Percentiles rank a stretch among this genome's conserved stretches.
These are phyloP conservation scores for Taphrina wiesneri DNA, from an alignment of 1,139 yeast species.

Conservation along the genomic window DNA sequence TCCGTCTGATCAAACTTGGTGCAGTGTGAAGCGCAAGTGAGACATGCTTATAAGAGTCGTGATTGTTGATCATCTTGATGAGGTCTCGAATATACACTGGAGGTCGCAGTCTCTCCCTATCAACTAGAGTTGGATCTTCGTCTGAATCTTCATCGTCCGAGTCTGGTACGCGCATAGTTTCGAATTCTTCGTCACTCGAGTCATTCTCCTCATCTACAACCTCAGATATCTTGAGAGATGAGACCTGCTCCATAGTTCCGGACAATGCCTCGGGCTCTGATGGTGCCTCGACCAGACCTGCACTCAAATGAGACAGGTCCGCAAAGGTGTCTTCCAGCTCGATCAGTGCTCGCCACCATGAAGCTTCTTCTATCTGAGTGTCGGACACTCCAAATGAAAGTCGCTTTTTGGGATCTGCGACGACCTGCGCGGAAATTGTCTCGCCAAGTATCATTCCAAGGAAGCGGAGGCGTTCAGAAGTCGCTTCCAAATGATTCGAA, in stretches of 20 bases:
- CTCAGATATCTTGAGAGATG: neutral
- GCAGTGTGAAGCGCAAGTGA: constrained; percentile 11
- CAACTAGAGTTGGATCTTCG: constrained; percentile 29
- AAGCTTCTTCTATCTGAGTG: constrained; percentile 15
- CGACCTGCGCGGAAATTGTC: constrained; percentile 8
- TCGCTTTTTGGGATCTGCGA: constrained; percentile 10
- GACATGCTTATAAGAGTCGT: constrained; percentile 17
- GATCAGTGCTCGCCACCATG: constrained; percentile 8
- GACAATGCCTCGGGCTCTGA: neutral
- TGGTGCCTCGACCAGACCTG: constrained; percentile 13
- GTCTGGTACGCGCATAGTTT: constrained; percentile 24
- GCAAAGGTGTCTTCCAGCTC: neutral
- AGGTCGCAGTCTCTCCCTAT: constrained; percentile 22
- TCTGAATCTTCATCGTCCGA: constrained; percentile 34
- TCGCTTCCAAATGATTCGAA: constrained; percentile 13
- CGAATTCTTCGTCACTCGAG: constrained; percentile 15
- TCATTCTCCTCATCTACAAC: neutral
- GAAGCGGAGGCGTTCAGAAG: constrained; percentile 12
- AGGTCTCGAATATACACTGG: constrained; percentile 27
- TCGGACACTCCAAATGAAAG: constrained; percentile 22
- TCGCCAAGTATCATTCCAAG: constrained; percentile 32
- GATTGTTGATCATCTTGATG: constrained; percentile 15
- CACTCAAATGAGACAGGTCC: neutral
- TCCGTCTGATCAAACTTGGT: constrained; percentile 10
- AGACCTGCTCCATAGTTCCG: neutral